Base-by-base conservation (phyloP, 1,139 yeast genomes). In the Blastobotrys serpentis region DNA sequence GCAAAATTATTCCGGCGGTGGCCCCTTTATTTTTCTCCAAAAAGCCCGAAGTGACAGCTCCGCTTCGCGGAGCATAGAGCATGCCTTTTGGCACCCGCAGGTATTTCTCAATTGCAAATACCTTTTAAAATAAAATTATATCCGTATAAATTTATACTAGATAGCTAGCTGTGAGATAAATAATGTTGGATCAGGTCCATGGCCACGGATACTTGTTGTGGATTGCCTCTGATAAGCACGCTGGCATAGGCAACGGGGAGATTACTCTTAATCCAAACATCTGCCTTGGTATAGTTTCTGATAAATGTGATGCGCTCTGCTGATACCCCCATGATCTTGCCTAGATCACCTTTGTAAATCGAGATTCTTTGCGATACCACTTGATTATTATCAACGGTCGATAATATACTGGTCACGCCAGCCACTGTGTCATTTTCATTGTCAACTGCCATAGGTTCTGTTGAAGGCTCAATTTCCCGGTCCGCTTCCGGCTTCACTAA, bases 161-260 rank as follows among this genome's bases (percentile, higher is more conserved):
- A 23, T 23, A 7, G 4, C n/a, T 14, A 29, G 7, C 32, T 11
- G n/a, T 29, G 13, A 10, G 4, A 10, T 36, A 36, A 18, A 36
- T 36, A 36, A 19, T 36, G 40, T 2, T 23, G 8, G n/a, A 36
- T 36, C 7, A 36, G 25, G 3, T 36, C 40, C 6, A 36, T 18
- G 3, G 40, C 40, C 3, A 25, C 25, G n/a, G 4, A 10, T 13
- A 36, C 40, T 18, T 17, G 40, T 8, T 7, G 5, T 7, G 23
- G 40, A 6, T 7, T 17, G 11, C 40, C 40, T 8, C 16, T 19
- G 6, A 36, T 17, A 5, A 11, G 6, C 10, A 36, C 25, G 14
- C 40, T 36, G 8, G 40, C 40, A 17, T 36, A 5, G 6, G 25
- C 23, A 7, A 18, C 40, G 8, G 40, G 25, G 7, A 11, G 19